Evolutionary conservation across 1,284 basidiomycete species (phyloP), one percentile per base, ranked within the genome.

Genomic region (Pseudozyma tsukubaensis): DNA sequence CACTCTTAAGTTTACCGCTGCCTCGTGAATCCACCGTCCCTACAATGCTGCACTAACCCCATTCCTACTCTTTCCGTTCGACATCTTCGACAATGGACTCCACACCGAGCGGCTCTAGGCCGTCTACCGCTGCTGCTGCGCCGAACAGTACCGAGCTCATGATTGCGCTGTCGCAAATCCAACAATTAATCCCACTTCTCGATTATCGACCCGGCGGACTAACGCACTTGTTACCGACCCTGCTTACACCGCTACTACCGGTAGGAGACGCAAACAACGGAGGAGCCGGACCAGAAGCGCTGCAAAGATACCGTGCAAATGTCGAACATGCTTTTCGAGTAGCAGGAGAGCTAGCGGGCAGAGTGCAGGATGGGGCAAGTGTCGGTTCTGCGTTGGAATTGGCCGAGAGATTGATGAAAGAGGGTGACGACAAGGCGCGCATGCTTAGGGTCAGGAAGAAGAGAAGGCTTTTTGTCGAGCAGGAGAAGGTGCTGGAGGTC

Each of bases 321-420:
- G 66, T 74, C 5, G 66, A 74, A 4, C 72, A 74, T n/a, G 72
- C 72, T 5, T 66, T 74, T 24, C 66, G 61, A n/a, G 55, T 70
- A 0, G 54, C 66, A 1, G 50, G 36, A 24, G 62, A 74, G 39
- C 44, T 74, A 16, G 58, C 60, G 3, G 50, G 35, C 13, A 51
- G 71, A 3, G 43, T 61, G 6, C 40, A 57, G 18, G 71, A 65
- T n/a, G 47, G 37, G 7, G 34, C 43, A 2, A 45, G 50, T 11
- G 67, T 57, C 11, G 72, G 51, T 4, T 35, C 36, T 3, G 72
- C 72, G 13, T 16, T 74, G n/a, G 34, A 50, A n/a, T 45, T 74
- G 35, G 66, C 66, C 5, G 59, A 70, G 18, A 14, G 45, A 34
- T 21, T 74, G 48, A 74, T 70, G 66, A 29, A 42, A 14, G 13